Evolutionary conservation across 2,329 filamentous ascomycete species (phyloP), one percentile per base, ranked within the genome.

Genomic region (Aspergillus chevalieri): DNA sequence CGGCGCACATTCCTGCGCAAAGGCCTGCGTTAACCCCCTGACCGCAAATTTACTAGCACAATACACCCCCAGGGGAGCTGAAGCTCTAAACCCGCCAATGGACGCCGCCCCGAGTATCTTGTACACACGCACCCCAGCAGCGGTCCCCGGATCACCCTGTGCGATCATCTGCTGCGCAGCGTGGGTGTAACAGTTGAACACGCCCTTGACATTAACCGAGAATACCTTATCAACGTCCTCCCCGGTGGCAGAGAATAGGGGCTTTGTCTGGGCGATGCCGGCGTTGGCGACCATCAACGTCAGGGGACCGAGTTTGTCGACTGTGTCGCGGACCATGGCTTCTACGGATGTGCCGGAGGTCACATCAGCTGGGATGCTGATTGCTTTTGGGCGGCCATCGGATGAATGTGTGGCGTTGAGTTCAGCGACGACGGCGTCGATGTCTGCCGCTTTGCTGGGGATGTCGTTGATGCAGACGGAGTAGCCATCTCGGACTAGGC

Each of bases 1-100:
- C 43, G 69, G 65, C 0, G 83, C 83, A 66, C 86, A 73, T 53
- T 85, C 83, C 75, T 84, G 81, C 1, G 84, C 83, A 54, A 84
- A 84, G 0, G 77, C 79, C 63, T 86, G 82, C 1, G 80, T 84
- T 46, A 87, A 68, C 0, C 83, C 83, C 3, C 84, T 74, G 1
- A 87, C 82, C 0, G 84, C 85, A 70, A 77, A 86, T 60, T 87
- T 87, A 14, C 76, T 76, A 3, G 82, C 79, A 17, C 74, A 78
- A 69, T 87, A 88, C 61, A 84, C 80, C 0, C 78, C 76, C 7
- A 86, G 69, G 43, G 83, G 61, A 0, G 76, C 67, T 43, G 84
- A 80, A 0, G 81, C 77, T 55, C 79, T 82, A 71, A 83, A 83
- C 0, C 76, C 81, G 0, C 80, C 81, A 45, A 86, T 78, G 48